phyloP scores from a whole-genome alignment of 1,284 basidiomycete genomes.

The Anthracocystis walkeri region DNA sequence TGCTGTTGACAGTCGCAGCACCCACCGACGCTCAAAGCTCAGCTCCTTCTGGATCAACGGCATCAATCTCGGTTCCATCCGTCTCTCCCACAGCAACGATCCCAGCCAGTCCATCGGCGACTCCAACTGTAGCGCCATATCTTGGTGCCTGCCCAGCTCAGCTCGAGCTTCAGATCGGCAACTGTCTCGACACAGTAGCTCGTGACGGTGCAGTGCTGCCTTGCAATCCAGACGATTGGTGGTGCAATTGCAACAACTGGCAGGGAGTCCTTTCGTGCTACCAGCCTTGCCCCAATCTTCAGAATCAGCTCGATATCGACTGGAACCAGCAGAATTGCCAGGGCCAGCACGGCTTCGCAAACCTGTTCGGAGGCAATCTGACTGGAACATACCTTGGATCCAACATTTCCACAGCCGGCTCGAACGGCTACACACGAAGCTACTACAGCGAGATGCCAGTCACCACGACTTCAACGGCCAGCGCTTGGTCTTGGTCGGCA shows the following conservation, averaged over 20 bases:
- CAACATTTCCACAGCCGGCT: constrained; percentile 26
- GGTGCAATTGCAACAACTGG: constrained; percentile 40
- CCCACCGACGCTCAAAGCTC: constrained; percentile 14
- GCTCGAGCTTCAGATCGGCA: constrained; percentile 27
- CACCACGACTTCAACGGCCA: constrained; percentile 3
- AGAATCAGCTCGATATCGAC: constrained; percentile 25
- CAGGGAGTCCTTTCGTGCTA: constrained; percentile 31
- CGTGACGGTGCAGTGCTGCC: constrained; percentile 32
- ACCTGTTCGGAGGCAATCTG: constrained; percentile 21
- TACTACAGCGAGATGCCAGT: constrained; percentile 33
- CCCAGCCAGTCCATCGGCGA: constrained; percentile 10
- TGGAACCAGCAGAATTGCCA: constrained; percentile 37
- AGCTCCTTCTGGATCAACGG: constrained; percentile 1
- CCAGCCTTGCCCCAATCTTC: constrained; percentile 27
- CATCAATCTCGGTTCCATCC: constrained; percentile 5
- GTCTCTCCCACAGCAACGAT: constrained; percentile 12
- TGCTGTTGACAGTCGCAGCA: not conserved
- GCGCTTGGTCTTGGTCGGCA: constrained; percentile 24
- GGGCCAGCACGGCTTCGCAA: constrained; percentile 28
- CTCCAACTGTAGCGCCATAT: constrained; percentile 16
- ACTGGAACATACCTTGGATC: constrained; percentile 27
- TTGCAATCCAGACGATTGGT: constrained; percentile 36
- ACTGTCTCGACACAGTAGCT: constrained; percentile 26
- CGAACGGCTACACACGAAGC: constrained; percentile 23
- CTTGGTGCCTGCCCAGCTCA: constrained; percentile 22